phyloP scores from a whole-genome alignment of 495 filamentous ascomycete species.

The Xylaria palmicola region DNA sequence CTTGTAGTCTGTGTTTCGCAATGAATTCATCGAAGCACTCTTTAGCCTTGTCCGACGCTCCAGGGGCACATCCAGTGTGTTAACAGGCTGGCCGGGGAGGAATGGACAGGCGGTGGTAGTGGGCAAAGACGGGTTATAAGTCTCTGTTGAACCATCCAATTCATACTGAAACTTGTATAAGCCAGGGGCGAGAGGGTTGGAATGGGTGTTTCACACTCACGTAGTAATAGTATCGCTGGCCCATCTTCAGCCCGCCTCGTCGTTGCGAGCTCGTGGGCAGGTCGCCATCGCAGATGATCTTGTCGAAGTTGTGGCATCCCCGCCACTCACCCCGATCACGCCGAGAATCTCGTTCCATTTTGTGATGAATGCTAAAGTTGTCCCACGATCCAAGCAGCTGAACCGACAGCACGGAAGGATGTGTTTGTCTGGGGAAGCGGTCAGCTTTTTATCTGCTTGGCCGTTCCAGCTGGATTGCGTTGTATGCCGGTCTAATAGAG shows the following conservation, averaged over 20 bases:
- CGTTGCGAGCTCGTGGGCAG: constrained; percentile 55
- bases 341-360: constrained; percentile 72
- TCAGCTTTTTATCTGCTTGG: constrained; percentile 30
- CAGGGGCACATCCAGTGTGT: constrained; percentile 75
- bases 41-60: constrained; percentile 56
- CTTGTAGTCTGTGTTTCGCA: constrained; percentile 53
- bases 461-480: constrained; percentile 9
- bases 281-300: constrained; percentile 81
- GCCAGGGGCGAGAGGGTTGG: neutral
- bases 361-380: constrained; percentile 76
- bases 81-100: constrained; percentile 81
- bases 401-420: constrained; percentile 66
- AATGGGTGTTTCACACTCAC: constrained; percentile 50
- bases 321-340: constrained; percentile 73
- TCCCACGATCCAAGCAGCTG: constrained; percentile 91
- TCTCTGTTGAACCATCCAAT: constrained; percentile 71
- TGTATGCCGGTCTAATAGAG: neutral
- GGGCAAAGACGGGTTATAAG: constrained; percentile 65
- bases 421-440: constrained; percentile 55
- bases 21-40: constrained; percentile 51
- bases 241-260: constrained; percentile 83
- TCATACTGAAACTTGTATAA: constrained; percentile 61
- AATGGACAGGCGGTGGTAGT: constrained; percentile 80
- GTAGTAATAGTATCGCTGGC: constrained; percentile 92
- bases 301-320: constrained; percentile 78